Evolutionary conservation across 805 yeast species (phyloP), one percentile per base, ranked within the genome.

Genomic region (Candida ovalis): DNA sequence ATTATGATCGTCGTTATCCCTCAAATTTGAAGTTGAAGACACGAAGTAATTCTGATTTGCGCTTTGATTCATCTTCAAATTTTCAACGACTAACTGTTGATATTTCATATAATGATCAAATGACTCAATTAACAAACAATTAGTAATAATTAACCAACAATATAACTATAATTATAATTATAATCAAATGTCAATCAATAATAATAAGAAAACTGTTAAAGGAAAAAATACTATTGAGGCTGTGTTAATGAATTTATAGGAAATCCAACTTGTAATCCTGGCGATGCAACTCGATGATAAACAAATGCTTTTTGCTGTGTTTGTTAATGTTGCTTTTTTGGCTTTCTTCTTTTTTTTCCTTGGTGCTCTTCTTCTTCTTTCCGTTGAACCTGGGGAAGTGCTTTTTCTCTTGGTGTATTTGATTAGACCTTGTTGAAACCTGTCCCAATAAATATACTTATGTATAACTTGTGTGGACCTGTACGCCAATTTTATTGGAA

Each of bases 11-110:
- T 53, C 57, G 23, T 51, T 50, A 38, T 57, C 60, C 42, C 59
- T 42, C 33, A 58, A 28, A 42, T 50, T 56, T 17, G 60, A 53
- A 35, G 45, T 33, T n/a, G 59, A 55, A 18, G 57, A 53, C 15
- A 52, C 42, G 32, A 50, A 55, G 18, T 45, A 54, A 8, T 35
- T 35, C 17, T 38, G 24, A 27, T 33, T 32, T 3, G 13, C 13
- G 13, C 30, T 30, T 4, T n/a, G 21, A 21, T 21, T 28, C 6
- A 17, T 30, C 13, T 41, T 41, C 21, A 37, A 37, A 41, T 27
- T 40, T 42, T 39, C 36, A n/a, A 49, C 35, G 35, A 41, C 41
- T 41, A 37, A 33, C 17, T 41, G 28, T 32, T 42, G 27, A 15
- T 42, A 13, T 10, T 19, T 35, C 12, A 9, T 10, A 7, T 37